Evolutionary conservation across 805 yeast genomes (phyloP).

Genomic region (Saturnispora saitoi): DNA sequence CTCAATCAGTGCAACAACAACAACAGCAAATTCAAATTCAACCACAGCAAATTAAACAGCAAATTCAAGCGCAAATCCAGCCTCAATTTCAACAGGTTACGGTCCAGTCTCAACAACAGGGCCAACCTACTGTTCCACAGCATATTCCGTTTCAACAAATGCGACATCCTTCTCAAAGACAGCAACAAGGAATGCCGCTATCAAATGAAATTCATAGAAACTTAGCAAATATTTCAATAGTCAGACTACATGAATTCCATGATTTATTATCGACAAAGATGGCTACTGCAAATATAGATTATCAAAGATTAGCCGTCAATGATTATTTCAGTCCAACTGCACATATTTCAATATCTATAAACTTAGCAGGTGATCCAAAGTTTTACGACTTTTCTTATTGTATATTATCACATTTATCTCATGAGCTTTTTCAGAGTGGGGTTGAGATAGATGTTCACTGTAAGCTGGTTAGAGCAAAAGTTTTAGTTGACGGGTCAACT

Average conservation of each 20-base stretch:
- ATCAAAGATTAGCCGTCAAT: slow-evolving; percentile 41
- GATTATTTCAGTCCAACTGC: slow-evolving; percentile 50
- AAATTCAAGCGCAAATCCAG: slow-evolving; percentile 12
- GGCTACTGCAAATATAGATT: slow-evolving; percentile 36
- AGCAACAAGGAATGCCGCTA: not conserved
- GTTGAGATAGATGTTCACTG: slow-evolving; percentile 44
- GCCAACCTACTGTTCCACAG: slow-evolving; percentile 15
- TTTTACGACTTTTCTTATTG: slow-evolving; percentile 58
- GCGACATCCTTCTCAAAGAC: slow-evolving; percentile 10
- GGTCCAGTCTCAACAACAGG: slow-evolving; percentile 18
- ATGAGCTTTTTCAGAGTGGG: slow-evolving; percentile 44
- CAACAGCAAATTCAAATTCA: slow-evolving; percentile 1
- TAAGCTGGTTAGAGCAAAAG: slow-evolving; percentile 41
- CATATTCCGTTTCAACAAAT: slow-evolving; percentile 5
- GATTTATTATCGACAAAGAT: slow-evolving; percentile 31
- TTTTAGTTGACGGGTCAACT: slow-evolving; percentile 44
- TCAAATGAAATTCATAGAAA: slow-evolving; percentile 22
- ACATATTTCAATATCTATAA: slow-evolving; percentile 37
- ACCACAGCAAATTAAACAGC: not conserved
- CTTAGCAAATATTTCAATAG: slow-evolving; percentile 41
- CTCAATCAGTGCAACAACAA: slow-evolving; percentile 14
- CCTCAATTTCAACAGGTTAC: not conserved
- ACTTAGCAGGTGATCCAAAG: slow-evolving; percentile 37
- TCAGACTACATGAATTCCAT: slow-evolving; percentile 41
- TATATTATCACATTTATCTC: slow-evolving; percentile 57